These are phyloP conservation scores for Diutina rugosa DNA, from an alignment of 1,139 yeast genomes.

Conservation along the genomic window DNA sequence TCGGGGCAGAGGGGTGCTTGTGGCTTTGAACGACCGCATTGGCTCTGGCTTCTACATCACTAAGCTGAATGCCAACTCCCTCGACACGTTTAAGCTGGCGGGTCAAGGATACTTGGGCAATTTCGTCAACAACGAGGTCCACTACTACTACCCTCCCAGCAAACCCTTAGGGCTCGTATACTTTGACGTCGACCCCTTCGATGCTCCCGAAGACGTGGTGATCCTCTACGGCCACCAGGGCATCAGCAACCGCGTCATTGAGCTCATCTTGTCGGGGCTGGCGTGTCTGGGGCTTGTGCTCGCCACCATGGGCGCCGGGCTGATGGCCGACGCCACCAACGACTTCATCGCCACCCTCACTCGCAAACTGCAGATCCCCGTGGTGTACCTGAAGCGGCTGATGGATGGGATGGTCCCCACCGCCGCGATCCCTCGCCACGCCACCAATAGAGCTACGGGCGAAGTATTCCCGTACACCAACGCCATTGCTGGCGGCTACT, in stretches of 20 bases:
- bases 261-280: constrained; percentile 28
- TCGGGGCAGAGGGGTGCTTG: constrained; percentile 46
- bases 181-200: constrained; percentile 18
- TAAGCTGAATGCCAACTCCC: constrained; percentile 54
- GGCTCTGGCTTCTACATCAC: constrained; percentile 61
- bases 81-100: constrained; percentile 54
- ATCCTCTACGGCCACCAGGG: constrained; percentile 53
- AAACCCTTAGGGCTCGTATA: constrained; percentile 40
- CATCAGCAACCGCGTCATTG: constrained; percentile 33
- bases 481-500: constrained; percentile 49
- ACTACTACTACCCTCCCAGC: constrained; percentile 50
- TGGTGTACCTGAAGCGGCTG: constrained; percentile 52
- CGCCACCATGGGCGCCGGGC: constrained; percentile 67
- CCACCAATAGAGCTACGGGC: constrained; percentile 9
- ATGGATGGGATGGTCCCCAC: constrained; percentile 51
- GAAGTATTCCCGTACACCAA: not conserved
- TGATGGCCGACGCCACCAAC: constrained; percentile 40
- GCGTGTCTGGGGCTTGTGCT: constrained; percentile 41
- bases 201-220: constrained; percentile 28
- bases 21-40: constrained; percentile 53
- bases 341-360: constrained; percentile 13
- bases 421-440: constrained; percentile 28
- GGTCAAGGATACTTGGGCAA: constrained; percentile 64
- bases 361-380: constrained; percentile 25
- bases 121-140: constrained; percentile 53